Percentiles rank a stretch among this genome's conserved stretches.
phyloP scores from a whole-genome alignment of 2,329 filamentous ascomycete species.

The Lomentospora prolificans region DNA sequence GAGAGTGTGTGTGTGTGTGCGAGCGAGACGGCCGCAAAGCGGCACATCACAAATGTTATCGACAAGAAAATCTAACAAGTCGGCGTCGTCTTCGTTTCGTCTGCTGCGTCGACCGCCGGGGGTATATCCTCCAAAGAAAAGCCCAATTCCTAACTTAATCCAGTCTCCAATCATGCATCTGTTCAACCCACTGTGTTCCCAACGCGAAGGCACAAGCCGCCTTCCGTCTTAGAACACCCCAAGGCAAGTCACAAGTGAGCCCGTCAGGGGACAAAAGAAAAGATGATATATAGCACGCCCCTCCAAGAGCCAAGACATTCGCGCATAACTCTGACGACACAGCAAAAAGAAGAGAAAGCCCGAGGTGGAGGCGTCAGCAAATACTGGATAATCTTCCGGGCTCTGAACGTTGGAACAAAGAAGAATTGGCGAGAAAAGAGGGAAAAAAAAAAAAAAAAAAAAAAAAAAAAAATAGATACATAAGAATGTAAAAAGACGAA shows the following conservation, averaged over 20 bases:
- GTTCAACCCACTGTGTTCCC: too few species aligned
- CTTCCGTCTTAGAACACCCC: too few species aligned
- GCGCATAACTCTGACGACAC: too few species aligned
- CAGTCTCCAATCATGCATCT: not conserved
- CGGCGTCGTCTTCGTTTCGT: not conserved
- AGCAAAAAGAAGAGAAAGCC: too few species aligned
- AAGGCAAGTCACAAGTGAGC: too few species aligned
- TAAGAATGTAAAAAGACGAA: slow-evolving; percentile 1
- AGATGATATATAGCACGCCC: too few species aligned
- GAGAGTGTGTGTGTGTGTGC: not conserved
- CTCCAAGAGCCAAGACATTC: too few species aligned
- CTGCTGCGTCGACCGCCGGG: not conserved
- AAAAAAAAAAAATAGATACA: not conserved
- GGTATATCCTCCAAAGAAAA: not conserved
- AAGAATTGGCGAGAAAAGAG: not conserved
- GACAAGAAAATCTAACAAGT: not conserved
- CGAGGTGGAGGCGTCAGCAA: too few species aligned
- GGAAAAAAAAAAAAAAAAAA: not conserved
- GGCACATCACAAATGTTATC: not conserved
- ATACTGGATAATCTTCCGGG: too few species aligned
- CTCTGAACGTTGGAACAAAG: not conserved
- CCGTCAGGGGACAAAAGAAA: too few species aligned
- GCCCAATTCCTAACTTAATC: not conserved
- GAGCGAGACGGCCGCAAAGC: not conserved
- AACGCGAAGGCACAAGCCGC: too few species aligned